A percentile compares a stretch with the other conserved stretches of the same genome.
These are phyloP conservation scores for Boehmeria nivea DNA, from an alignment of 306 rosid genomes.

Conservation along the genomic window DNA sequence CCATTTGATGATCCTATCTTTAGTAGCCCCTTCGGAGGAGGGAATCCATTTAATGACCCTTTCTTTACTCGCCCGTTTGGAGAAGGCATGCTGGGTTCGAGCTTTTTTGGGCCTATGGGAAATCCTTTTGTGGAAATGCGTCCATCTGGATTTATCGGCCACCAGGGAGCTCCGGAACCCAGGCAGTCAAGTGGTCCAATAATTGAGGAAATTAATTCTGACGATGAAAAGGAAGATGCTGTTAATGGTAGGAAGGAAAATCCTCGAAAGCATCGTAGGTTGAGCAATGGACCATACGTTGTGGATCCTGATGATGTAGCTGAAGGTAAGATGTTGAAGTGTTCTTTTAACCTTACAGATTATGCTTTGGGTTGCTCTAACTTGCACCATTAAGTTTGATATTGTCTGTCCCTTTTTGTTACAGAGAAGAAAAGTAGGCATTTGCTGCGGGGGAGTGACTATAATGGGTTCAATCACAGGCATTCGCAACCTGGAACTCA, in stretches of 20 bases:
- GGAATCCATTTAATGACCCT: slow-evolving; percentile 79
- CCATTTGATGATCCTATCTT: slow-evolving; percentile 87
- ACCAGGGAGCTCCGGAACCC: slow-evolving; percentile 47
- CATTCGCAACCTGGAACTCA: slow-evolving; percentile 51
- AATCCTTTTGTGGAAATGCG: slow-evolving; percentile 39
- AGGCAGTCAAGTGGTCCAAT: slow-evolving; percentile 51
- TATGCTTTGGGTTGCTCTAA: too few species aligned
- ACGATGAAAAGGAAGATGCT: slow-evolving; percentile 51
- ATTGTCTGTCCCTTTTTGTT: slow-evolving; percentile 1
- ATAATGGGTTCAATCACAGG: slow-evolving; percentile 14
- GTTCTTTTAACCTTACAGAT: neutral
- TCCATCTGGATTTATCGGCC: slow-evolving; percentile 49
- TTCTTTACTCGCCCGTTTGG: slow-evolving; percentile 74
- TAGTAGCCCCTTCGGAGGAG: slow-evolving; percentile 65
- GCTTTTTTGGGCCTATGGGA: slow-evolving; percentile 40
- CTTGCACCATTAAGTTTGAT: too few species aligned
- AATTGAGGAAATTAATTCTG: slow-evolving; percentile 78
- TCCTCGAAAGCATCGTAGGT: slow-evolving; percentile 56
- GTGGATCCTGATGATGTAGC: slow-evolving; percentile 56
- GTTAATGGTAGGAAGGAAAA: slow-evolving; percentile 38
- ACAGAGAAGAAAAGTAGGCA: slow-evolving; percentile 51
- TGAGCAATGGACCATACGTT: slow-evolving; percentile 33
- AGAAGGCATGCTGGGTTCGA: slow-evolving; percentile 48
- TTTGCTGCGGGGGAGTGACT: slow-evolving; percentile 31
- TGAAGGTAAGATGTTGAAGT: slow-evolving; percentile 41